These are phyloP conservation scores for Solanum hybrid DNA, from an alignment of 305 asterid species.

Conservation along the genomic window DNA sequence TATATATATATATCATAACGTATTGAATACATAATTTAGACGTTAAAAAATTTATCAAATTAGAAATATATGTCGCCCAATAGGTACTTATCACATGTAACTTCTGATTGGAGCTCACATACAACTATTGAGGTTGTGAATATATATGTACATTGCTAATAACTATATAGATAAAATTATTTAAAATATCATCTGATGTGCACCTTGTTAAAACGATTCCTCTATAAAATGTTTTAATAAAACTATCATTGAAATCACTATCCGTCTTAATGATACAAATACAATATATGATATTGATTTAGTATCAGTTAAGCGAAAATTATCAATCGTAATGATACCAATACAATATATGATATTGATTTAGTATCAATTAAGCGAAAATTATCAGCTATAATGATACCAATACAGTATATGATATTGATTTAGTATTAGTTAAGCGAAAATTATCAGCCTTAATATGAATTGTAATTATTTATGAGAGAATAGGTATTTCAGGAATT, in stretches of 20 bases:
- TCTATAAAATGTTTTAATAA: too few relatives aligned
- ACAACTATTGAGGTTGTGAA: neutral
- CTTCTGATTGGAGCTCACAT: neutral
- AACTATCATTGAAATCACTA: too few relatives aligned
- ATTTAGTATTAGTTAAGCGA: neutral
- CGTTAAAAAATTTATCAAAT: neutral
- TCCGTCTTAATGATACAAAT: neutral
- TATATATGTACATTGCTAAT: neutral
- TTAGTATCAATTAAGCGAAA: too few relatives aligned
- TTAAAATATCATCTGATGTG: neutral
- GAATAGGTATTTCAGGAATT: neutral
- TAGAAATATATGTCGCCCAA: neutral
- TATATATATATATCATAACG: too few relatives aligned
- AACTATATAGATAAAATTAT: too few relatives aligned
- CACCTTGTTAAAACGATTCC: neutral
- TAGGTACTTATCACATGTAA: neutral
- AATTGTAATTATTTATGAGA: too few relatives aligned
- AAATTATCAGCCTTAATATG: neutral
- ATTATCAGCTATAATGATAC: neutral
- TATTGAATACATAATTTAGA: neutral
- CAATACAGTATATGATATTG: rapidly evolving
- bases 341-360: too few relatives aligned
- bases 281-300: too few relatives aligned
- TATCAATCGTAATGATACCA: too few relatives aligned
- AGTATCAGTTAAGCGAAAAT: too few relatives aligned